Evolutionary conservation across 768 basidiomycete genomes (phyloP).

Genomic region (Suillus plorans): DNA sequence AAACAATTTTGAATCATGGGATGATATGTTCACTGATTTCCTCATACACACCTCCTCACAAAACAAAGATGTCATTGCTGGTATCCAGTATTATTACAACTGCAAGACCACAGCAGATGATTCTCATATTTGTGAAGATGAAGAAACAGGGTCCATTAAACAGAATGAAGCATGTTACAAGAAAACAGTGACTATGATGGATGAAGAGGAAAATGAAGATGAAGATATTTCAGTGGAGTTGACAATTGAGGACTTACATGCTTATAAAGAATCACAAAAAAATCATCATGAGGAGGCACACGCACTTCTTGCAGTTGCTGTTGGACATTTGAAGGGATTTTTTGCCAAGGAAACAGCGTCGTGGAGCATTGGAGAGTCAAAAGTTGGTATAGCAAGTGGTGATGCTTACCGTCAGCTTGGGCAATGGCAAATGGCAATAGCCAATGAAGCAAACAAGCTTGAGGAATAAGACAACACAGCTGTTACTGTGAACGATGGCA

Average conservation of each 20-base stretch:
- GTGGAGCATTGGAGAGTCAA: not conserved
- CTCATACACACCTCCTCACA: not conserved
- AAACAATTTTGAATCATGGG: constrained; percentile 16
- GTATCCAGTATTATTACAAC: constrained; percentile 37
- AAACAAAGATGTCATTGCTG: constrained; percentile 18
- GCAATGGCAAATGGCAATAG: not conserved
- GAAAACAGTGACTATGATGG: no score
- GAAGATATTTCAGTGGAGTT: no score
- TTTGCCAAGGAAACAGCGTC: not conserved
- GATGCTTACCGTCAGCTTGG: not conserved
- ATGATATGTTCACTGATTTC: constrained; percentile 21
- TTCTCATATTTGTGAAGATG: not conserved
- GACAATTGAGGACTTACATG: not conserved
- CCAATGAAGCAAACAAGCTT: no score
- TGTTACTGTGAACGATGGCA: no score
- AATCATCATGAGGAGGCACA: not conserved
- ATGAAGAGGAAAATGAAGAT: no score
- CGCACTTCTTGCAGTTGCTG: not conserved
- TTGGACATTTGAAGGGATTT: not conserved
- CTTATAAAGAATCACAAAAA: not conserved
- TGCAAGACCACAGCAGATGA: not conserved
- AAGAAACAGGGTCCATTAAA: no score
- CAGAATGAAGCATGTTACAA: no score
- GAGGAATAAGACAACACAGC: no score
- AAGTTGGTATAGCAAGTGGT: not conserved